Conservation (phyloP, 2,329 filamentous ascomycete species). For the Colletotrichum tamarilloi region DNA sequence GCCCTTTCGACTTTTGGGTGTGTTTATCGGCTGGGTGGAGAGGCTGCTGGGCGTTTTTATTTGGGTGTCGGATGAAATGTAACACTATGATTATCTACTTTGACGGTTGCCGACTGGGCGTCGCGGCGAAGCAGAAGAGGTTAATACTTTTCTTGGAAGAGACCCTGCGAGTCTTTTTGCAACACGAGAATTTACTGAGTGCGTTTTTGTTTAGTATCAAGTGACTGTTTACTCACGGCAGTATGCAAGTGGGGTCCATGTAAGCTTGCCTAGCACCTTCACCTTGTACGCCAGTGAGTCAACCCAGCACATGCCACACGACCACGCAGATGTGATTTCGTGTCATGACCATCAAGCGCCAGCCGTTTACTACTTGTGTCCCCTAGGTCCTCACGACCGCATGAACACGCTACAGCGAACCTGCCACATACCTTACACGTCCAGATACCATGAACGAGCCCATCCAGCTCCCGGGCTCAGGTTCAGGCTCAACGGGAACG, state of each 20-base stretch:
- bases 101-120: constrained; percentile 2
- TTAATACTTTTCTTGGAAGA: constrained; percentile 20
- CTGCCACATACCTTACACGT: constrained; percentile 14
- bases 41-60: constrained; percentile 19
- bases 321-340: not conserved
- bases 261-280: not conserved
- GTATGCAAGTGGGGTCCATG: not conserved
- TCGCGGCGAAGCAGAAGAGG: constrained; percentile 13
- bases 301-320: not conserved
- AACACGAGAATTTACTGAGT: not conserved
- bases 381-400: not conserved
- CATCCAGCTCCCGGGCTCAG: constrained; percentile 41
- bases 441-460: constrained; percentile 26
- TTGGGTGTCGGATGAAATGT: constrained; percentile 14
- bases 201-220: not conserved
- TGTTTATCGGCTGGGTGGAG: not conserved
- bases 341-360: not conserved
- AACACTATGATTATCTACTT: constrained; percentile 19
- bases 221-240: not conserved
- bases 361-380: not conserved
- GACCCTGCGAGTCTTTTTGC: not conserved
- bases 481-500: constrained; percentile 36
- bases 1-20: not conserved
- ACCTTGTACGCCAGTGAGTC: not conserved
- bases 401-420: not conserved